Base-by-base conservation (phyloP, 2,329 filamentous ascomycete species). In the Plenodomus tracheiphilus region DNA sequence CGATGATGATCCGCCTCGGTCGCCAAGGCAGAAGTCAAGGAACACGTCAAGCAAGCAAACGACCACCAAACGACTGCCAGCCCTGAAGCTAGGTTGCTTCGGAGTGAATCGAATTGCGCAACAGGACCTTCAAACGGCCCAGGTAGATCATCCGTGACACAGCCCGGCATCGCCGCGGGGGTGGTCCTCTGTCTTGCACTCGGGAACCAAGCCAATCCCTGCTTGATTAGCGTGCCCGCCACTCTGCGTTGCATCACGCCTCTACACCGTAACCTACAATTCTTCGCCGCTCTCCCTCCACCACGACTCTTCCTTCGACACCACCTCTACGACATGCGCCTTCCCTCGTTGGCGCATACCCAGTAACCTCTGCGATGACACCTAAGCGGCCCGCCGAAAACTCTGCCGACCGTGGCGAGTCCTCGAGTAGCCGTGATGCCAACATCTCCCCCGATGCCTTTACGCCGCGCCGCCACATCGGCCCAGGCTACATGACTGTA, bases 401-500 rank as follows among this genome's bases (percentile, higher is more conserved):
- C 43, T 46, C 60, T 51, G 51, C 61, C 20, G 39, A 61, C 41
- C 58, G 62, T 46, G 64, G 56, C 49, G 65, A 58, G 51, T 51
- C 62, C 16, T 68, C 65, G 28, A 60, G 53, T 54, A 57, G 57
- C 53, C 59, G 56, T 56, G 57, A 65, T 58, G 60, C 46, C 21
- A 56, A 47, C 17, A 15, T n/a, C n/a, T n/a, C 28, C 11, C 16
- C 16, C 51, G 64, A 64, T 41, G 49, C 54, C 46, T 63, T 54
- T 45, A 49, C 61, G 41, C 59, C 64, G 40, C 61, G 54, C 53
- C 59, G 53, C 16, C 49, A 57, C 46, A 56, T 59, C 48, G 64
- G 74, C 53, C 87, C 87, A 42, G 81, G 85, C 50, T 97, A 92
- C 74, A 89, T 96, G 86, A 95, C 90, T 4, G 89, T 97, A 42